Evolutionary conservation across 352 stramenopile species (phyloP).

Genomic region (Pythium myriotylum): DNA sequence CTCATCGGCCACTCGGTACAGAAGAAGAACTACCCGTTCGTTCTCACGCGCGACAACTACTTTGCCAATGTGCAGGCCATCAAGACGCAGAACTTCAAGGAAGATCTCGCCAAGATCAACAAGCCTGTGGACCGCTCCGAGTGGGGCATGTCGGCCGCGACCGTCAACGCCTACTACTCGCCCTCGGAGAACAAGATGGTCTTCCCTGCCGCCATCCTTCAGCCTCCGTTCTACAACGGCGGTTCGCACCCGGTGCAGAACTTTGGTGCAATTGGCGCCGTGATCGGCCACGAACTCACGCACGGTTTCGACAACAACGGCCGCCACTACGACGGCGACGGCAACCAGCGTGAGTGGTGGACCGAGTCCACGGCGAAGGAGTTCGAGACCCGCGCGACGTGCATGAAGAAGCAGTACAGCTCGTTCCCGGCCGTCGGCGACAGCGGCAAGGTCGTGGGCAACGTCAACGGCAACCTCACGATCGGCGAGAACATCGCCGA

Average conservation of each 20-base stretch:
- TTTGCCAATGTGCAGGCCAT: slow-evolving; percentile 60
- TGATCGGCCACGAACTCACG: slow-evolving; percentile 94
- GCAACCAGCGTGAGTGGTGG: slow-evolving; percentile 93
- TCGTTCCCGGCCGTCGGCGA: slow-evolving; percentile 29
- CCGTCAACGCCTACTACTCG: slow-evolving; percentile 86
- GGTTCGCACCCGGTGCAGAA: slow-evolving; percentile 82
- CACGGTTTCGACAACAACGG: slow-evolving; percentile 94
- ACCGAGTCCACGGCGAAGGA: slow-evolving; percentile 66
- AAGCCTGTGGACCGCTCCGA: slow-evolving; percentile 50
- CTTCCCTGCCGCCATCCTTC: slow-evolving; percentile 93
- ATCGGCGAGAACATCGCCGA: slow-evolving; percentile 82
- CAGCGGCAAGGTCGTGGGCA: slow-evolving; percentile 37
- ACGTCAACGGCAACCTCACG: slow-evolving; percentile 64
- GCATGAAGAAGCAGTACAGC: slow-evolving; percentile 57
- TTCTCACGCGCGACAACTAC: slow-evolving; percentile 37
- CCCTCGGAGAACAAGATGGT: slow-evolving; percentile 87
- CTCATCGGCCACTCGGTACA: slow-evolving; percentile 45
- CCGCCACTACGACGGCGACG: slow-evolving; percentile 78
- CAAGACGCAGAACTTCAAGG: slow-evolving; percentile 33
- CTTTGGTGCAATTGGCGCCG: slow-evolving; percentile 90
- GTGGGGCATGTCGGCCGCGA: slow-evolving; percentile 88
- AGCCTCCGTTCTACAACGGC: slow-evolving; percentile 91
- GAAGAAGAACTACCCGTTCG: slow-evolving; percentile 42
- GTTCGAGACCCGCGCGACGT: slow-evolving; percentile 64
- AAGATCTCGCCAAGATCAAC: slow-evolving; percentile 34